Base-by-base conservation (phyloP, 495 filamentous ascomycete genomes). In the Xylaria longipes region DNA sequence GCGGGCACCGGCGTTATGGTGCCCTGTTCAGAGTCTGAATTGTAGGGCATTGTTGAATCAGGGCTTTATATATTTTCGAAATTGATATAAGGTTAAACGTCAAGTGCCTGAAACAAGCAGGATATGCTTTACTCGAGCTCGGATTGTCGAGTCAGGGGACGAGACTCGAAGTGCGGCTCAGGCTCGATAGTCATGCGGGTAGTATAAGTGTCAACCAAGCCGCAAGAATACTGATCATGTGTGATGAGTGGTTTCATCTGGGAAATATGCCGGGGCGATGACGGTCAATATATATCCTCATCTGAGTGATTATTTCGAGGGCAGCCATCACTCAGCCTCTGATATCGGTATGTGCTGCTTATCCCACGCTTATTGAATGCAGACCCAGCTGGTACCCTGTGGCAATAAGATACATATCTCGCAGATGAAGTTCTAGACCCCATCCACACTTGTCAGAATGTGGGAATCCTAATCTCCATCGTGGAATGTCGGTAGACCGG, bases 1-100 rank as follows among this genome's bases (percentile, higher is more conserved):
- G 71, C 69, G 43, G 71, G 45, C 37, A 69, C 56, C 52, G 76
- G 71, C 71, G 71, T 58, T 70, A 74, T 50, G 48, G 71, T 61
- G 12, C 50, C 68, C 39, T 27, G 33, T 5, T 45, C 48, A 2
- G 20, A 22, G 35, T 60, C 69, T 17, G 37, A 37, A 20, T 25
- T 25, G 17, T 45, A 15, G 2, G 54, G 5, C 61, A 66, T 71
- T 15, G 0, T 46, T 9, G 6, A 31, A 33, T 31, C 15, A 31
- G 39, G 25, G 11, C 11, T 31, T 46, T 65, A 54, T 60, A 9
- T 60, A 8, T n/a, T 37, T 12, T 60, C 11, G 20, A 56, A 3
- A 25, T 43, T 15, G 33, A 37, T 54, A 48, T 6, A 4, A 31
- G 2, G 9, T n/a, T 33, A 46, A 29, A 39, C 48, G 31, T 22